These are phyloP conservation scores for Microdochium nivale DNA, from an alignment of 2,329 filamentous ascomycete genomes.

Conservation along the genomic window DNA sequence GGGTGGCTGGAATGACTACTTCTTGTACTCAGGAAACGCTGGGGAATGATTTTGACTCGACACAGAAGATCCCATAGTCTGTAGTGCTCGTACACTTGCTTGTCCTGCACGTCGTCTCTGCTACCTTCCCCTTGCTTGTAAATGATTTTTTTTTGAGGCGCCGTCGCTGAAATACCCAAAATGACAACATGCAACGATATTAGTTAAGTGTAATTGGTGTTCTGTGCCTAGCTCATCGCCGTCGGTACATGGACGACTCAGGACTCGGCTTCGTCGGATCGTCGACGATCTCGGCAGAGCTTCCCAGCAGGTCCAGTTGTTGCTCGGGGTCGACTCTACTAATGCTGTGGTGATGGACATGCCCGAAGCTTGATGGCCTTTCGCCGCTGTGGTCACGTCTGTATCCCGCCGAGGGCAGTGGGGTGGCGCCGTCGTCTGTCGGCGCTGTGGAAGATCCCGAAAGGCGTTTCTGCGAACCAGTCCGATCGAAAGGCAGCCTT, in stretches of 20 bases:
- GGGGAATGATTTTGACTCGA: no score
- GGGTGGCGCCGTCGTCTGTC: slow-evolving; percentile 32
- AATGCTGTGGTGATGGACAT: slow-evolving; percentile 49
- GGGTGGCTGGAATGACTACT: no score
- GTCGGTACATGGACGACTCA: slow-evolving; percentile 7
- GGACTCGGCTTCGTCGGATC: slow-evolving; percentile 21
- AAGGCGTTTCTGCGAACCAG: slow-evolving; percentile 40
- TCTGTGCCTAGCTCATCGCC: slow-evolving; percentile 1
- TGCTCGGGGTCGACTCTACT: slow-evolving; percentile 42
- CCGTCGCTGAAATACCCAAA: no score
- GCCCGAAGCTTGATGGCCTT: slow-evolving; percentile 44
- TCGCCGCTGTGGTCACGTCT: slow-evolving; percentile 27
- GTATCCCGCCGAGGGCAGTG: slow-evolving; percentile 22
- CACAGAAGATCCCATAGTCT: no score
- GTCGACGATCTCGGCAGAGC: slow-evolving; percentile 48
- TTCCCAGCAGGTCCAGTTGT: slow-evolving; percentile 39
- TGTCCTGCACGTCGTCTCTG: no score
- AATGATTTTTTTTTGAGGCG: no score
- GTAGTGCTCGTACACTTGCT: no score
- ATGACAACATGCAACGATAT: no score
- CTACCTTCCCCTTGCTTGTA: no score
- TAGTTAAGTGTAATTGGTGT: no score
- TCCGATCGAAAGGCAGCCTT: slow-evolving; percentile 49
- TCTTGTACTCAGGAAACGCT: no score
- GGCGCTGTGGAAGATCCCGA: slow-evolving; percentile 42